Base-by-base conservation (phyloP, 140 eudicot genomes). In the Oenanthe javanica region DNA sequence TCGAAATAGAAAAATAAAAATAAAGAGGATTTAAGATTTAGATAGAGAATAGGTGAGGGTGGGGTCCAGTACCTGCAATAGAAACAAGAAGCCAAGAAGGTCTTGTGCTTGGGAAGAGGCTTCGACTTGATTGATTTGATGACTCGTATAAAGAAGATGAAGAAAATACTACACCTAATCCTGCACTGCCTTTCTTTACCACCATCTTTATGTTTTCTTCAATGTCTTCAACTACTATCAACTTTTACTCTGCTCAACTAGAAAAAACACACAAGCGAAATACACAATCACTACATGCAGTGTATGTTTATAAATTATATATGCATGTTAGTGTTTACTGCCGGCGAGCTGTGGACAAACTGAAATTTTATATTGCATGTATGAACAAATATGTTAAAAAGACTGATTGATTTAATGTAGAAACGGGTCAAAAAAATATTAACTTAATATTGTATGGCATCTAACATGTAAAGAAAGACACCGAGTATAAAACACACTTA, bases 21-120 rank as follows among this genome's bases (percentile, higher is more conserved):
- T 0, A 48, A 1, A 4, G 4, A 45, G 6, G 0, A 46, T 40
- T 18, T 2, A 1, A 2, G 2, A n/a, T n/a, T n/a, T n/a, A n/a
- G n/a, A n/a, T 2, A n/a, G 1, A 72, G 1, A 43, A 40, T 18
- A 70, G 45, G 50, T 40, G 57, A 36, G 18, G 43, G 31, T 42
- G 61, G 55, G 19, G 36, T 51, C 54, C 85, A 43, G 9, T 80
- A 91, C 97, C 97, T 83, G 97, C 89, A 73, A 91, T 86, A 36
- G 94, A 64, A 77, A 89, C 87, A 8, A 91, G 88, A 43, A 89
- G 97, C 94, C 97, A 91, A 38, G 97, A 91, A 70, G 97, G 97
- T 75, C 87, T 89, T 49, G 82, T 81, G 72, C 19, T 66, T 66
- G 72, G 40, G 72, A 66, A 23, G 86, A 86, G 76, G 77, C 43